Percentiles rank a stretch among this genome's conserved stretches.
phyloP scores from a whole-genome alignment of 192 early-diverging fungal genomes.

The Coemansia sp. region DNA sequence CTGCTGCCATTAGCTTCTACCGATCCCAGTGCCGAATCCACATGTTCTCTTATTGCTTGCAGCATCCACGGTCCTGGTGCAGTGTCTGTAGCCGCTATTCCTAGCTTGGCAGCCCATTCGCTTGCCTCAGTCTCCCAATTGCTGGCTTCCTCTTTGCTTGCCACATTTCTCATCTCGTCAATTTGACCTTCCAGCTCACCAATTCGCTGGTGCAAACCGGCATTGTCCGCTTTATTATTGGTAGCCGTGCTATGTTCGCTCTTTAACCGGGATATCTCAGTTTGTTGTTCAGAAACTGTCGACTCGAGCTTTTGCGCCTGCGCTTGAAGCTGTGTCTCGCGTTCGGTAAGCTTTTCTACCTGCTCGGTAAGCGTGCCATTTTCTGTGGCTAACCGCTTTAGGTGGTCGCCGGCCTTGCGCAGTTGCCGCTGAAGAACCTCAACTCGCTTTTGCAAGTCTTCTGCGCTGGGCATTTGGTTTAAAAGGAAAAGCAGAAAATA shows the following conservation, averaged over 20 bases:
- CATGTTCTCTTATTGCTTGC: constrained; percentile 11
- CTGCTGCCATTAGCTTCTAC: not conserved
- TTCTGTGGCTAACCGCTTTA: constrained; percentile 54
- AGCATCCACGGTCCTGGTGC: constrained; percentile 16
- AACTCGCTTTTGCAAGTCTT: constrained; percentile 48
- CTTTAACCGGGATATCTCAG: constrained; percentile 11
- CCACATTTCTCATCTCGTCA: constrained; percentile 6
- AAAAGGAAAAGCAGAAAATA: not conserved
- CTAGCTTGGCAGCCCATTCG: constrained; percentile 29
- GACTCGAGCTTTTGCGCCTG: constrained; percentile 20
- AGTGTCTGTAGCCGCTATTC: constrained; percentile 1
- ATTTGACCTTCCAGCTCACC: constrained; percentile 22
- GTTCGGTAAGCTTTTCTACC: constrained; percentile 39
- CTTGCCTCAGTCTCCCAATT: constrained; percentile 32
- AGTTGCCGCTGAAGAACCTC: constrained; percentile 50
- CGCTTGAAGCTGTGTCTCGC: constrained; percentile 21
- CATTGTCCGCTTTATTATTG: not conserved
- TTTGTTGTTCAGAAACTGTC: constrained; percentile 4
- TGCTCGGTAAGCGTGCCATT: constrained; percentile 51
- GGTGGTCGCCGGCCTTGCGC: constrained; percentile 52
- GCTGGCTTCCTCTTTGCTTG: not conserved
- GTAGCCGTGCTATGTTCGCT: not conserved
- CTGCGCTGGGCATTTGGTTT: constrained; percentile 32
- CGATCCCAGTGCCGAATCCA: not conserved
- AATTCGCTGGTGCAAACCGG: constrained; percentile 14